Conservation (phyloP, 805 yeast species). For the Gaillardinia entomophila region DNA sequence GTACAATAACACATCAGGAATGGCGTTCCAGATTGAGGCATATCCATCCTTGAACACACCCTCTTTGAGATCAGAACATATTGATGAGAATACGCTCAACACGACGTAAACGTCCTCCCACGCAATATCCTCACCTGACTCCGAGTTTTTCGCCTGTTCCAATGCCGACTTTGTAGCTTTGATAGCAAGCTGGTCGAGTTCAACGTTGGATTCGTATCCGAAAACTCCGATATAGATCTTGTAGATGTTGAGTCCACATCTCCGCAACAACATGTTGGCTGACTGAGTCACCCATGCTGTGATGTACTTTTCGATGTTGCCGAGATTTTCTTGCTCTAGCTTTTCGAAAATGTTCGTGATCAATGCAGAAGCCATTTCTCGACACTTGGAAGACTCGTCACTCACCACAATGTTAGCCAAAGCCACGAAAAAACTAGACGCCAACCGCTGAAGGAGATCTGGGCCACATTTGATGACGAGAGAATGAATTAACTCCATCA, state of each 20-base stretch:
- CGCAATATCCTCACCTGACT: slow-evolving; percentile 35
- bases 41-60: slow-evolving; percentile 20
- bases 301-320: slow-evolving; percentile 35
- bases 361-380: slow-evolving; percentile 73
- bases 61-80: slow-evolving; percentile 33
- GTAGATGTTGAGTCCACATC: slow-evolving; percentile 73
- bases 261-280: slow-evolving; percentile 45
- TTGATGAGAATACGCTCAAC: slow-evolving; percentile 44
- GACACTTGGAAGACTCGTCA: slow-evolving; percentile 73
- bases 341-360: slow-evolving; percentile 50
- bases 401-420: slow-evolving; percentile 70
- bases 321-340: slow-evolving; percentile 30
- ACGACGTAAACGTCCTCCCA: slow-evolving; percentile 81
- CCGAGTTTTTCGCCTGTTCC: slow-evolving; percentile 23
- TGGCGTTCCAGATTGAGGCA: slow-evolving; percentile 43
- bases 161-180: slow-evolving; percentile 18
- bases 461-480: slow-evolving; percentile 61
- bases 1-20: slow-evolving; percentile 56
- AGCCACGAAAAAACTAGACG: slow-evolving; percentile 78
- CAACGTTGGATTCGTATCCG: slow-evolving; percentile 33
- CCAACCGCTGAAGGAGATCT: slow-evolving; percentile 52
- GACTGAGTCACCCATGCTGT: slow-evolving; percentile 61
- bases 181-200: slow-evolving; percentile 36
- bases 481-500: slow-evolving; percentile 76
- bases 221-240: slow-evolving; percentile 51